A percentile compares a stretch with the other conserved stretches of the same genome.
phyloP scores from a whole-genome alignment of 441 rosid genomes.

The Croton laevigatus region DNA sequence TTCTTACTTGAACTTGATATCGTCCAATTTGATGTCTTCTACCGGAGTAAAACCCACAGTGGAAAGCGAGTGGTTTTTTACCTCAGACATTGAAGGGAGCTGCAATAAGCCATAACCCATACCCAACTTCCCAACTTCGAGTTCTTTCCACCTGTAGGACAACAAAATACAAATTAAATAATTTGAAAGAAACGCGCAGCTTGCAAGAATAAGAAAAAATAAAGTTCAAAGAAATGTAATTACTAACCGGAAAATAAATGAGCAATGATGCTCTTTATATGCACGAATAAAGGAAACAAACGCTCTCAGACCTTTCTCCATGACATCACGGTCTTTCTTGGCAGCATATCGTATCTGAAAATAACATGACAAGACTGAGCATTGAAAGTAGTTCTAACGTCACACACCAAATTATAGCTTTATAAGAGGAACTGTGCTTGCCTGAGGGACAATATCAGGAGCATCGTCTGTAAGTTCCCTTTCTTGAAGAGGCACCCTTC shows the following conservation, averaged over 20 bases:
- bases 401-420: neutral
- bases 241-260: conserved; percentile 63
- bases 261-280: conserved; percentile 84
- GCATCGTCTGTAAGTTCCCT: conserved; percentile 45
- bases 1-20: conserved; percentile 76
- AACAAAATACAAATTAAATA: neutral
- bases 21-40: conserved; percentile 61
- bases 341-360: conserved; percentile 72
- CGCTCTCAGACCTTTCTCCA: conserved; percentile 85
- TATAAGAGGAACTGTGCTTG: conserved; percentile 24
- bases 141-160: conserved; percentile 70
- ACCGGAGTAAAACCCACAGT: conserved; percentile 62
- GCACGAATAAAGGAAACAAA: conserved; percentile 85
- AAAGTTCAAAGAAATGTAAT: conserved; percentile 5
- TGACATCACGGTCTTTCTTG: conserved; percentile 74
- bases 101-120: conserved; percentile 89
- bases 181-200: neutral
- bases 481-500: conserved; percentile 70
- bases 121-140: conserved; percentile 84
- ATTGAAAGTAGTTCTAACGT: neutral
- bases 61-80: conserved; percentile 70
- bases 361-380: conserved; percentile 19
- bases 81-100: conserved; percentile 81
- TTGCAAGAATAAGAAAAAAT: neutral
- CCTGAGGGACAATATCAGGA: conserved; percentile 65